A percentile compares a stretch with the other conserved stretches of the same genome.
Evolutionary conservation across 1,284 basidiomycete species (phyloP).

Genomic region (Porodaedalea pini): DNA sequence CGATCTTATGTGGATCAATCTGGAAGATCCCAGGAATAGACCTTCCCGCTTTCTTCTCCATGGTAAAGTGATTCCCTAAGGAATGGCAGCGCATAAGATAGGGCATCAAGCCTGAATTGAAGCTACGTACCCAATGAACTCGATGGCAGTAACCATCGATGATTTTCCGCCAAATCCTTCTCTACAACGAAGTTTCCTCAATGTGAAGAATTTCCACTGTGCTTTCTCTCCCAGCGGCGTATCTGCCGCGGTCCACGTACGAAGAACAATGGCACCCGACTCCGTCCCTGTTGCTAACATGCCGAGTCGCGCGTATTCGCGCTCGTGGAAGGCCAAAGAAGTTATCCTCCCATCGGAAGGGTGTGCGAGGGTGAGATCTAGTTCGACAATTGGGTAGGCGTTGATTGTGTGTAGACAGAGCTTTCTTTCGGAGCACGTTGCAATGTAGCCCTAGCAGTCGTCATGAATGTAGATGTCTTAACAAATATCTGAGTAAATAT

Average conservation of each 20-base stretch:
- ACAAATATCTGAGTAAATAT: neutral
- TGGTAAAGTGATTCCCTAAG: conserved; percentile 59
- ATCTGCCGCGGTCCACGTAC: conserved; percentile 74
- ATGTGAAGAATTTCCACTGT: conserved; percentile 66
- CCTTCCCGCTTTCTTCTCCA: conserved; percentile 62
- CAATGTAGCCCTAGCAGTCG: conserved; percentile 67
- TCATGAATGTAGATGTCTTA: conserved; percentile 4
- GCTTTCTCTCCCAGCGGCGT: conserved; percentile 60
- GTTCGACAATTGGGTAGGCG: conserved; percentile 61
- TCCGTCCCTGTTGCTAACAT: conserved; percentile 66
- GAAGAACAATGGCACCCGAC: conserved; percentile 63
- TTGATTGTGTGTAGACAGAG: conserved; percentile 82
- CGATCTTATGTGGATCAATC: too few relatives aligned
- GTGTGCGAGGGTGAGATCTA: conserved; percentile 51
- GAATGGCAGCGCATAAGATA: conserved; percentile 17
- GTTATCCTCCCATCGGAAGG: conserved; percentile 41
- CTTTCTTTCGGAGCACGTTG: conserved; percentile 67
- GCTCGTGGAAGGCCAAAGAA: conserved; percentile 74
- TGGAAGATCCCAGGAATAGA: conserved; percentile 60
- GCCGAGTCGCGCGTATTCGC: conserved; percentile 69
- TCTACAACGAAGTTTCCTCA: conserved; percentile 57
- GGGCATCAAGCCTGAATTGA: neutral
- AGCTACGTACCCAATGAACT: conserved; percentile 61
- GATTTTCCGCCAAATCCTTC: conserved; percentile 32
- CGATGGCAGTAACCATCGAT: conserved; percentile 59